Evolutionary conservation across 768 basidiomycete species (phyloP).

Genomic region (Trametes maxima): DNA sequence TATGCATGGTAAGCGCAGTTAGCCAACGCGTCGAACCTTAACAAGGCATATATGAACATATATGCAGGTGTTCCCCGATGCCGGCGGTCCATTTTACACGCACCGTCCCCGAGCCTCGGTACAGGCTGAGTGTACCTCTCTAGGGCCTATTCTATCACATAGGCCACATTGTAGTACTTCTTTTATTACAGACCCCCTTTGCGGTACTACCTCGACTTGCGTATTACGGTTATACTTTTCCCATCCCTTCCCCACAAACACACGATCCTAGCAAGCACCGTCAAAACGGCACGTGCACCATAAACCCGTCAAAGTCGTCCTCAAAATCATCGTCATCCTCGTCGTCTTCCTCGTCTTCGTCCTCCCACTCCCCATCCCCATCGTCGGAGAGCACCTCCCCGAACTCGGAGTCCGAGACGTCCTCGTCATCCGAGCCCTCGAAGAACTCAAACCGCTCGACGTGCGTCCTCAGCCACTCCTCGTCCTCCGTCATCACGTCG

Average conservation of each 20-base stretch:
- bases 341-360: constrained; percentile 19
- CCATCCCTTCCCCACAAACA: not conserved
- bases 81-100: no score
- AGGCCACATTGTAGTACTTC: no score
- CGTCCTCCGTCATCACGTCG: constrained; percentile 43
- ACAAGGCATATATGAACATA: no score
- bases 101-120: no score
- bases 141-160: no score
- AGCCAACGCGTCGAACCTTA: no score
- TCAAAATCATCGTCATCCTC: constrained; percentile 28
- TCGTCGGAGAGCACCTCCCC: constrained; percentile 31
- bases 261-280: not conserved
- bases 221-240: not conserved
- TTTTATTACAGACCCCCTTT: no score
- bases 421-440: constrained; percentile 53
- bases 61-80: no score
- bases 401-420: constrained; percentile 14
- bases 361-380: constrained; percentile 26
- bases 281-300: constrained; percentile 12
- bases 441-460: constrained; percentile 54
- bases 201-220: no score
- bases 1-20: no score
- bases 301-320: constrained; percentile 15
- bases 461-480: constrained; percentile 54
- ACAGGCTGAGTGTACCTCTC: no score